A percentile compares a stretch with the other conserved stretches of the same genome.
These are phyloP conservation scores for Stentor coeruleus DNA, from an alignment of 73 alveolate genomes.

Conservation along the genomic window DNA sequence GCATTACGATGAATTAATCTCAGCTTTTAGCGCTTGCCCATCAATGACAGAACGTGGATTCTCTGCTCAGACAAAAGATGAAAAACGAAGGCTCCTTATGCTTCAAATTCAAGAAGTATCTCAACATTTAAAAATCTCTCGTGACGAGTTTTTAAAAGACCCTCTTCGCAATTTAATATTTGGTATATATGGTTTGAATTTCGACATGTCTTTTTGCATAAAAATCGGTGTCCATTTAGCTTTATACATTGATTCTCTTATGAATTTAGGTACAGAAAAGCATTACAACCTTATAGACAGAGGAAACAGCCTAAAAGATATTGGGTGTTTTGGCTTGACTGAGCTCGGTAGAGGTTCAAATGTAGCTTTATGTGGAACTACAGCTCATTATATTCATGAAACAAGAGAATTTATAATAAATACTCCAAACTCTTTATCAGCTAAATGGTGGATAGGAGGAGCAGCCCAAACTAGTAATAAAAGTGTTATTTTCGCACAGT, in stretches of 20 bases:
- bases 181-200: background rate
- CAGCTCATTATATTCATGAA: constrained; percentile 58
- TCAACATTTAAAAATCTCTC: background rate
- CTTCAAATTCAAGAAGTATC: background rate
- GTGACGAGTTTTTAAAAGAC: background rate
- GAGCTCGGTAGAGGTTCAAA: constrained; percentile 85
- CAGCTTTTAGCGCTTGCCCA: background rate
- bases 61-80: background rate
- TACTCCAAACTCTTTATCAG: constrained; percentile 60
- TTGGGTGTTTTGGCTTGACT: constrained; percentile 71
- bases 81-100: background rate
- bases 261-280: constrained; percentile 78
- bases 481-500: constrained; percentile 68
- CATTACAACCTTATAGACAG: constrained; percentile 49
- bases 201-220: background rate
- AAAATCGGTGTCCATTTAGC: constrained; percentile 63
- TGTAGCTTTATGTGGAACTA: constrained; percentile 58
- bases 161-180: background rate
- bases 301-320: constrained; percentile 45
- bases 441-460: constrained; percentile 83
- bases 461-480: constrained; percentile 60
- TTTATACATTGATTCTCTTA: constrained; percentile 54
- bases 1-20: background rate
- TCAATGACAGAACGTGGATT: background rate
- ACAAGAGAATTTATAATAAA: constrained; percentile 63